Percentiles rank a stretch among this genome's conserved stretches.
Evolutionary conservation across 345 rosid genomes (phyloP).

Genomic region (Pseudoturritis turrita): DNA sequence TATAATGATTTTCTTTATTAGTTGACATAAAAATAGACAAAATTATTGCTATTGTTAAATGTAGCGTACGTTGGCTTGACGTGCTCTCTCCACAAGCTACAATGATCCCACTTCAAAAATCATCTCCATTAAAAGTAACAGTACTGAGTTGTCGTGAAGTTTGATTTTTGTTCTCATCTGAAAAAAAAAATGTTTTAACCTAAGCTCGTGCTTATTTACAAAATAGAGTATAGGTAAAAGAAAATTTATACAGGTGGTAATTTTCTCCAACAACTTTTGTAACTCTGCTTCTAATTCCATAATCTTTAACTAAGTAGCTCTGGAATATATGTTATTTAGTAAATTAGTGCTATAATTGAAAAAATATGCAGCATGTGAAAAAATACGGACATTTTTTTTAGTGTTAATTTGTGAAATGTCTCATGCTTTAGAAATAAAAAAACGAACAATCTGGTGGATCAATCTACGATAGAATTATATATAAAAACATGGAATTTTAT

Average conservation of each 20-base stretch:
- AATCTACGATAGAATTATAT: too few relatives aligned
- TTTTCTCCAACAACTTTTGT: background rate
- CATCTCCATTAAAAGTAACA: background rate
- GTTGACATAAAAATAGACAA: conserved; percentile 11
- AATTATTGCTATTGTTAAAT: conserved; percentile 22
- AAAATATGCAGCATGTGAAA: too few relatives aligned
- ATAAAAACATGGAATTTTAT: too few relatives aligned
- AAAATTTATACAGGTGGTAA: too few relatives aligned
- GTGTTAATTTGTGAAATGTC: too few relatives aligned
- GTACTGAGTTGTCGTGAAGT: conserved; percentile 7
- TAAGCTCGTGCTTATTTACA: background rate
- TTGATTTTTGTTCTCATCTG: background rate
- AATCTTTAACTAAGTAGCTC: background rate
- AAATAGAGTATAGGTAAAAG: background rate
- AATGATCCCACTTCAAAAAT: conserved; percentile 21
- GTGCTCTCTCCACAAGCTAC: conserved; percentile 30
- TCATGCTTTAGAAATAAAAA: too few relatives aligned
- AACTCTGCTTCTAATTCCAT: background rate
- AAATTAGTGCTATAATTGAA: too few relatives aligned
- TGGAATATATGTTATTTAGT: background rate
- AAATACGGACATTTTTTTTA: too few relatives aligned
- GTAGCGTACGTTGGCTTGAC: conserved; percentile 33
- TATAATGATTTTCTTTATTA: background rate
- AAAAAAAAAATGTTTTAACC: background rate
- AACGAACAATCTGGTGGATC: too few relatives aligned